Evolutionary conservation across 2,329 filamentous ascomycete genomes (phyloP), one percentile per base, ranked within the genome.

Genomic region (Alternaria rosae): DNA sequence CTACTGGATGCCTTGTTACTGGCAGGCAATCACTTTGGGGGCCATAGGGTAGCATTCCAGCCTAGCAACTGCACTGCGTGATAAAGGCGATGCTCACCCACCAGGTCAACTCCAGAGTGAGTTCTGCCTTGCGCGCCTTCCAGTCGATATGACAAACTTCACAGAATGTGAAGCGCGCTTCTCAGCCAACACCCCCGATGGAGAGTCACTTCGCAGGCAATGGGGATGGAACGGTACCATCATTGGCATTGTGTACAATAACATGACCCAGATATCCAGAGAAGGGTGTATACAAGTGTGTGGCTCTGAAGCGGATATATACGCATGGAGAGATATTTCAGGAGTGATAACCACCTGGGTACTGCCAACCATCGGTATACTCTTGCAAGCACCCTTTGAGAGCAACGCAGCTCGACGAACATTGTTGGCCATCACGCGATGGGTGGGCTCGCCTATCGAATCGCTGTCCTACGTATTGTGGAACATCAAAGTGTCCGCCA

Each of bases 321-420:
- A 80, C 55, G 61, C 68, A 1, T 81, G 79, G 79, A 54, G 53
- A 2, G 68, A 71, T 21, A 68, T 68, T 0, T 76, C 75, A 1
- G 62, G 53, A 9, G 79, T 79, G 2, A 79, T 81, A 42, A 81
- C 78, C 2, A 81, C 79, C 5, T 82, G 79, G 79, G 72, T 81
- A 9, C 56, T 82, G 6, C 79, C 80, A 0, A 69, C 81, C 6
- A 68, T 81, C 0, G 79, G 80, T 15, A 77, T 78, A 3, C 56
- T 81, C 1, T 61, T 81, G 2, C 80, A 82, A 57, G 80, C 79
- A 15, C 80, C 80, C 0, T 81, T 81, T 55, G 78, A 80, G 43
- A 81, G 79, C 62, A 82, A 82, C 61, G 71, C 71, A 3, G 71
- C 76, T 43, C 72, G 64, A 61, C 64, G 70, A n/a, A 82, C 80